Base-by-base conservation (phyloP, 139 green algal species). In the Zygnema circumcarinatum region DNA sequence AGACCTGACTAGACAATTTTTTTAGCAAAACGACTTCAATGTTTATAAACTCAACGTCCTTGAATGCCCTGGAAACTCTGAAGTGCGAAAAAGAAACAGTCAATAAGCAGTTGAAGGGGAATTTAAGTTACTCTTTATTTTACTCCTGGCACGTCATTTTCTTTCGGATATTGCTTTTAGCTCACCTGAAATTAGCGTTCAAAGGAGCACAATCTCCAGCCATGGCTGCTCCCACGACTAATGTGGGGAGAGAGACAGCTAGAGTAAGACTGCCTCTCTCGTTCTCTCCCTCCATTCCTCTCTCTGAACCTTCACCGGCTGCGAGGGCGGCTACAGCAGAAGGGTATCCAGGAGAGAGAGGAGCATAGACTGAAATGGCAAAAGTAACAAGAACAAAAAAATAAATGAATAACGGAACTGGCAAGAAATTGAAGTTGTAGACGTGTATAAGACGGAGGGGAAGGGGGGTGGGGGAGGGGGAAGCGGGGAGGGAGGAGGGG, bases 151-250 rank as follows among this genome's bases (percentile, higher is more conserved):
- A n/a, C n/a, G n/a, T n/a, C n/a, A n/a, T n/a, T n/a, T n/a, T n/a
- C n/a, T n/a, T n/a, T n/a, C n/a, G n/a, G n/a, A n/a, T n/a, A n/a
- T 16, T 62, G 47, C 16, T 62, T 16, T 62, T 62, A 62, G 16
- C 47, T 25, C 74, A 81, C 39, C 74, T 47, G 74, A 69, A 81
- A 53, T 81, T 81, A 31, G 74, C 42, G 33, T 47, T 53, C 1
- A 53, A 47, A 81, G 74, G 74, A 31, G 74, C 74, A 53, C 74
- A 81, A 31, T 81, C 33, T 32, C 74, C 74, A 3, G 33, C 39
- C 39, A 69, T 39, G 3, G 39, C 74, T 1, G 39, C 74, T n/a
- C 74, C 74, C 32, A 81, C 74, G 7, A 62, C 47, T 7, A 62
- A 16, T 16, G 16, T 16, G 7, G 47, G 47, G 7, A 62, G 47